phyloP scores from a whole-genome alignment of 2,329 filamentous ascomycete species.

The Tolypocladium tropicale region DNA sequence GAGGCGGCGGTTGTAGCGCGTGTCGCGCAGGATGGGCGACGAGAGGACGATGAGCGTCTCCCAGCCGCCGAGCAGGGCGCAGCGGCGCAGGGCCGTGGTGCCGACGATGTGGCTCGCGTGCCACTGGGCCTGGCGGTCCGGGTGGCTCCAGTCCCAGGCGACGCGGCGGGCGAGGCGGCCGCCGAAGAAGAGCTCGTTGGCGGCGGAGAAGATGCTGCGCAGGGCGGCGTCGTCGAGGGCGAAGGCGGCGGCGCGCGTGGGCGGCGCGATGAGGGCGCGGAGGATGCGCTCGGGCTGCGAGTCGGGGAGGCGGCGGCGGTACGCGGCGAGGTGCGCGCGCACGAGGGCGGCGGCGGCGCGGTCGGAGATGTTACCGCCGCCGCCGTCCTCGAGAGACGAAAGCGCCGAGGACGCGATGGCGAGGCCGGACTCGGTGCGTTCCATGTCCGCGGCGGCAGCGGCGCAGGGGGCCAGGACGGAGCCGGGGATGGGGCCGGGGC shows the following conservation, averaged over 20 bases:
- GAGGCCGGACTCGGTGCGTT: conserved; percentile 38
- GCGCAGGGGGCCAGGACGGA: conserved; percentile 5
- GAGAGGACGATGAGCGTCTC: conserved; percentile 55
- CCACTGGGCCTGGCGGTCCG: conserved; percentile 30
- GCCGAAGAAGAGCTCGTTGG: conserved; percentile 53
- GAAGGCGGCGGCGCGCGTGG: conserved; percentile 34
- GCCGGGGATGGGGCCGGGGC: conserved; percentile 2
- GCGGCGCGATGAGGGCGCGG: conserved; percentile 43
- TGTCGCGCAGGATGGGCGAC: conserved; percentile 44
- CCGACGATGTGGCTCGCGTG: conserved; percentile 47
- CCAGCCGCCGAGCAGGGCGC: conserved; percentile 36
- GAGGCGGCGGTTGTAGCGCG: conserved; percentile 46
- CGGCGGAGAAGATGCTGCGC: conserved; percentile 46
- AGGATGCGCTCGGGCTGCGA: conserved; percentile 48
- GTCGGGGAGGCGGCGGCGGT: conserved; percentile 33
- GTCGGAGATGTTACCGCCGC: conserved; percentile 27
- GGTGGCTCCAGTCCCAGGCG: conserved; percentile 51
- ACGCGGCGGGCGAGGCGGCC: conserved; percentile 46
- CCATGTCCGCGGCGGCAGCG: conserved; percentile 22
- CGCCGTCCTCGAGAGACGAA: conserved; percentile 15
- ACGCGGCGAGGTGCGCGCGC: conserved; percentile 32
- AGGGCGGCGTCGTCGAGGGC: conserved; percentile 47
- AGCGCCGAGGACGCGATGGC: conserved; percentile 33
- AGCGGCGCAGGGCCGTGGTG: conserved; percentile 47
- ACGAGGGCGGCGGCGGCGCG: conserved; percentile 38